Evolutionary conservation across 306 rosid genomes (phyloP), one percentile per base, ranked within the genome.

Genomic region (Clitoria ternatea): DNA sequence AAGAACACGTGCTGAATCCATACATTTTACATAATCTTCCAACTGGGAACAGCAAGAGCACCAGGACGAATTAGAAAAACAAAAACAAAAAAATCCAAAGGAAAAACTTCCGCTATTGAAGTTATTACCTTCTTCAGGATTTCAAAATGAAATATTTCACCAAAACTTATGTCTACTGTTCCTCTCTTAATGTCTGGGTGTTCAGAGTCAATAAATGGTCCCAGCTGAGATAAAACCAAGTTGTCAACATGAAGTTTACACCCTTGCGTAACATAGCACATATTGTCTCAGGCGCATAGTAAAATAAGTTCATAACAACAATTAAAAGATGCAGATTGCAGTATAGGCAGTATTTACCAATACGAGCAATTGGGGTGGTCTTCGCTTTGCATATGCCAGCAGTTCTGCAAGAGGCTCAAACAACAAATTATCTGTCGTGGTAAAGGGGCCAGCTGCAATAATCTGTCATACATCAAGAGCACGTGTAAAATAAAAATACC

Each of bases 181-280:
- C 97, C 97, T 66, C 74, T 94, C 87, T 89, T 91, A 77, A 91
- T 67, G 57, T 91, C 95, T 12, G 92, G 88, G 83, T 89, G 97
- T 68, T 91, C 99, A 19, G 96, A 76, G 79, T 94, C 99, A 60
- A 91, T 45, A 86, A 89, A 94, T 50, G 99, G 99, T 50, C 99
- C 99, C 47, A 94, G 81, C 99, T 94, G 88, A 54, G 19, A 70
- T 32, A 75, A 69, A 80, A 67, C 69, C 17, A 55, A 70, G 54
- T 22, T 12, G n/a, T 81, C 44, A 77, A 71, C 71, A 40, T 56
- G 64, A 56, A 63, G 54, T 71, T 53, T 69, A 35, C 44, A 50
- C 18, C 43, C 14, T 79, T 23, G 11, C 20, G 15, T 6, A 30
- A 73, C 33, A n/a, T 15, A 74, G 48, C 61, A 67, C 24, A 63